Evolutionary conservation across 192 early-diverging fungal species (phyloP).

Genomic region (Coemansia sp.): DNA sequence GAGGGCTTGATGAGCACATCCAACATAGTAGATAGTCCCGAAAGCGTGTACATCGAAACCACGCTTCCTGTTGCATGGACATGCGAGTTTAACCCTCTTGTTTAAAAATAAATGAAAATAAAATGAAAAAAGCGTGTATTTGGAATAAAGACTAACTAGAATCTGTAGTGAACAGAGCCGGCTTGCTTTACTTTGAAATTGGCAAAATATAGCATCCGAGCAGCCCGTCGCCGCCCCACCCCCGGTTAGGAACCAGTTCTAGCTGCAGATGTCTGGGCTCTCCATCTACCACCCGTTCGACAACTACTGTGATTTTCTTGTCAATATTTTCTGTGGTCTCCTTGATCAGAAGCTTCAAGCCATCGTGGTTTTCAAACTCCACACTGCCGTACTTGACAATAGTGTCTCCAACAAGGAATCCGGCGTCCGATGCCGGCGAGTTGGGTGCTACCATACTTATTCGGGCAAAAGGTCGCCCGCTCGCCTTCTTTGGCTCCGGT

Average conservation of each 20-base stretch:
- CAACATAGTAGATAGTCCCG: constrained; percentile 66
- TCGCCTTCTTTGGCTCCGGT: neutral
- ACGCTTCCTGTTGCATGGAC: constrained; percentile 81
- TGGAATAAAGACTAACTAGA: too few species aligned
- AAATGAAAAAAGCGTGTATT: neutral
- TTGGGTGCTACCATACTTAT: constrained; percentile 35
- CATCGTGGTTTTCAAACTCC: constrained; percentile 19
- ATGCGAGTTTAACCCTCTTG: constrained; percentile 59
- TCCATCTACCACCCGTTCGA: constrained; percentile 42
- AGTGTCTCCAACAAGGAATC: constrained; percentile 38
- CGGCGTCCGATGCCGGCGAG: constrained; percentile 44
- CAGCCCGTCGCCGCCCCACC: constrained; percentile 51
- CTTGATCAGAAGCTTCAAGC: constrained; percentile 17
- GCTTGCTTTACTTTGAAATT: constrained; percentile 1
- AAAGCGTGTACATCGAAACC: constrained; percentile 65
- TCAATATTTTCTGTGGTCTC: constrained; percentile 28
- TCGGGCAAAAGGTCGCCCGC: constrained; percentile 36
- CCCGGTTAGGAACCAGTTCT: constrained; percentile 23
- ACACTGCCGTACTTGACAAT: constrained; percentile 30
- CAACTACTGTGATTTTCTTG: constrained; percentile 16
- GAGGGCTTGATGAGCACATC: constrained; percentile 84
- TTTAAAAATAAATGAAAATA: neutral
- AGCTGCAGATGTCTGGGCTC: constrained; percentile 18
- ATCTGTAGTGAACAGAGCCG: too few species aligned
- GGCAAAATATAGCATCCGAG: constrained; percentile 48